These are phyloP conservation scores for Pseudogymnoascus sp. DNA, from an alignment of 2,329 filamentous ascomycete species.

Conservation along the genomic window DNA sequence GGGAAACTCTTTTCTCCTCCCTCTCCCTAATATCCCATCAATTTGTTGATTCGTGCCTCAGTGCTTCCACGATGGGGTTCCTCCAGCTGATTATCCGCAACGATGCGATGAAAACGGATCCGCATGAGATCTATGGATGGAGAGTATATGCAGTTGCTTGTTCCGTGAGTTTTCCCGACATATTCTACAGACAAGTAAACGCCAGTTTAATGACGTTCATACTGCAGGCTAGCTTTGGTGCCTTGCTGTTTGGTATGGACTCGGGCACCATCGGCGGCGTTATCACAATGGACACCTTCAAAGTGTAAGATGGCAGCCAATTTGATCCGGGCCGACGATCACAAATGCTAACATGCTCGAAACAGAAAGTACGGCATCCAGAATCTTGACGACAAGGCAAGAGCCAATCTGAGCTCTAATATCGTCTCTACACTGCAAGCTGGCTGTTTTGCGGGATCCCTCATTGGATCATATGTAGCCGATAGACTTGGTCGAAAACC, in stretches of 20 bases:
- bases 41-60: background rate
- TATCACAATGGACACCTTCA: constrained; percentile 10
- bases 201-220: background rate
- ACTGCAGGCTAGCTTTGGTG: constrained; percentile 14
- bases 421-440: constrained; percentile 61
- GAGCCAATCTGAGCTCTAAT: constrained; percentile 5
- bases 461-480: background rate
- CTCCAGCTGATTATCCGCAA: constrained; percentile 11
- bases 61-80: background rate
- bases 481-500: background rate
- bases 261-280: constrained; percentile 23
- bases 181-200: background rate
- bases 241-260: constrained; percentile 22
- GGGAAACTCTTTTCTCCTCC: background rate
- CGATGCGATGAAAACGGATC: constrained; percentile 11
- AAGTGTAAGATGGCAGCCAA: background rate
- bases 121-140: constrained; percentile 11
- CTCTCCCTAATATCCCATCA: background rate
- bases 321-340: background rate
- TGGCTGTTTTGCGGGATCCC: constrained; percentile 48
- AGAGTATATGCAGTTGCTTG: constrained; percentile 7
- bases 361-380: background rate
- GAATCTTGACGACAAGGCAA: background rate
- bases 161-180: background rate
- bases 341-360: background rate